Percentiles rank a stretch among this genome's conserved stretches.
Evolutionary conservation across 192 early-diverging fungal genomes (phyloP).

Genomic region (Podochytrium sp.): DNA sequence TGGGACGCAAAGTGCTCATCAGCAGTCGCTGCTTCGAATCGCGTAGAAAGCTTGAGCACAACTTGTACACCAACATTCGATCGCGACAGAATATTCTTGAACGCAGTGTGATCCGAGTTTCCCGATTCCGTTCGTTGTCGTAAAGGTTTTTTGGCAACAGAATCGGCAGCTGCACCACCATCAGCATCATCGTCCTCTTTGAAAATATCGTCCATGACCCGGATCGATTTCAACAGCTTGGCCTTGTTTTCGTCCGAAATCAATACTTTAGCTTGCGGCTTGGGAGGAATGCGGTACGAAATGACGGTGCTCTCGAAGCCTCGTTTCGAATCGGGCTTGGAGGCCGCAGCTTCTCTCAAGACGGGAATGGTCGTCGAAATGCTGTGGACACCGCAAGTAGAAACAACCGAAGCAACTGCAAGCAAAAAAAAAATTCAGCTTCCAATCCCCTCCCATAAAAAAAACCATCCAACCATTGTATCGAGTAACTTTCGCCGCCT

Average conservation of each 20-base stretch:
- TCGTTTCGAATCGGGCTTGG: neutral
- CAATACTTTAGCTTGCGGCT: neutral
- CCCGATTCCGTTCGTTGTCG: slow-evolving; percentile 23
- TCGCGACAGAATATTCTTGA: slow-evolving; percentile 14
- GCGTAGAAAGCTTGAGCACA: neutral
- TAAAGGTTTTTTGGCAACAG: slow-evolving; percentile 27
- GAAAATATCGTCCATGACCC: slow-evolving; percentile 24
- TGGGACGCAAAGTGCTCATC: neutral
- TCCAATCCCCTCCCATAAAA: no score
- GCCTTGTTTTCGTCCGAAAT: neutral
- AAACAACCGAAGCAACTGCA: slow-evolving; percentile 42
- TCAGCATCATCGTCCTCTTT: slow-evolving; percentile 4
- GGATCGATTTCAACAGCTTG: neutral
- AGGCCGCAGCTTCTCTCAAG: neutral
- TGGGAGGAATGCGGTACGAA: neutral
- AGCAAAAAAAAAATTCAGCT: no score
- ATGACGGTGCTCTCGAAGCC: neutral
- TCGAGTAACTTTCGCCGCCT: slow-evolving; percentile 33
- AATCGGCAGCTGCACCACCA: neutral
- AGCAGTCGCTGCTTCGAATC: neutral
- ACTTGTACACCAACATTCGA: slow-evolving; percentile 25
- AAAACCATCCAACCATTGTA: no score
- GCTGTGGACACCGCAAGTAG: slow-evolving; percentile 37
- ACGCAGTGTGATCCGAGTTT: slow-evolving; percentile 20
- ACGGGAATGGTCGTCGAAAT: slow-evolving; percentile 9